Conservation (phyloP, 2,329 filamentous ascomycete species). For the Metarhizium brunneum region DNA sequence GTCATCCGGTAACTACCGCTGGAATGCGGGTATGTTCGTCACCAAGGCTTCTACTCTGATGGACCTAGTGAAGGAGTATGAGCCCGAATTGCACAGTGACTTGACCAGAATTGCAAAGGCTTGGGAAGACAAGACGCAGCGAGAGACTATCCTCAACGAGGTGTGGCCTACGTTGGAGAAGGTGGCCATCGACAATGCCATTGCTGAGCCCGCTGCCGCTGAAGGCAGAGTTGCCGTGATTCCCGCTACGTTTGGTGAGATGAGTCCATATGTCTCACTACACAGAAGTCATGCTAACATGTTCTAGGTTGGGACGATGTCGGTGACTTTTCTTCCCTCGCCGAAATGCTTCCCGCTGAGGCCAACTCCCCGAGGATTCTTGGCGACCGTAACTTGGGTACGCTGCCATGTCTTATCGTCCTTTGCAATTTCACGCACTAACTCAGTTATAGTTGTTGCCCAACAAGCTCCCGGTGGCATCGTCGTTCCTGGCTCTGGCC, state of each 20-base stretch:
- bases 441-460: conserved; percentile 11
- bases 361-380: conserved; percentile 14
- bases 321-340: conserved; percentile 17
- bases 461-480: conserved; percentile 17
- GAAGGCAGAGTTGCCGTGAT: conserved; percentile 17
- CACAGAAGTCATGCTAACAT: conserved; percentile 1
- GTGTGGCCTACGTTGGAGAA: conserved; percentile 16
- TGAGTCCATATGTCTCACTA: background rate
- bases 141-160: conserved; percentile 12
- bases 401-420: background rate
- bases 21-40: conserved; percentile 19
- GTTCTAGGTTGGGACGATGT: conserved; percentile 16
- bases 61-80: conserved; percentile 15
- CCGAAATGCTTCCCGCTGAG: conserved; percentile 17
- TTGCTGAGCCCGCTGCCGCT: conserved; percentile 17
- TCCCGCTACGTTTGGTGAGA: conserved; percentile 15
- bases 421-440: background rate
- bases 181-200: conserved; percentile 17
- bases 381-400: conserved; percentile 14
- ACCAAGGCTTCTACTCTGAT: conserved; percentile 17
- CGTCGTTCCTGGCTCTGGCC: conserved; percentile 16
- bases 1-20: conserved; percentile 16
- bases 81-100: conserved; percentile 13
- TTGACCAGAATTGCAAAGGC: conserved; percentile 14
- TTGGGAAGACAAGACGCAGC: conserved; percentile 15